Percentiles rank a stretch among this genome's conserved stretches.
phyloP scores from a whole-genome alignment of 2,329 filamentous ascomycete genomes.

The Sporothrix luriei region DNA sequence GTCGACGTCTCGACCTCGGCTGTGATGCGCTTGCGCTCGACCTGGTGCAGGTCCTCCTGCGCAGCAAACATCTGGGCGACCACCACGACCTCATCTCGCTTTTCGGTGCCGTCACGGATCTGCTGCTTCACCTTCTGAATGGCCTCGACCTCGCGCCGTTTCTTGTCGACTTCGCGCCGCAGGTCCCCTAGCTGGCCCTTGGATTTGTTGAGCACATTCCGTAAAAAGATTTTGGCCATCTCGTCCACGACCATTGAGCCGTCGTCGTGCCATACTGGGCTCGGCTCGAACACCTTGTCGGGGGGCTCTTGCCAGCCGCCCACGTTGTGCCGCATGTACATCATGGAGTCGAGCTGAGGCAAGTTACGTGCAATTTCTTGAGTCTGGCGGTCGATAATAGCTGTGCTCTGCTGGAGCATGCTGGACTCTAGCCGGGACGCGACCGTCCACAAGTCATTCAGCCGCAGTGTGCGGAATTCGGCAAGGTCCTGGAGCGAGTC shows the following conservation, averaged over 20 bases:
- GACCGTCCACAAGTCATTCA: conserved; percentile 83
- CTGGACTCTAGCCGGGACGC: conserved; percentile 78
- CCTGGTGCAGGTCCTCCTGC: conserved; percentile 81
- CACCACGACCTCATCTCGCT: conserved; percentile 77
- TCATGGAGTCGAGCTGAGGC: conserved; percentile 89
- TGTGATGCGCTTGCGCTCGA: conserved; percentile 80
- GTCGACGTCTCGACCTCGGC: conserved; percentile 92
- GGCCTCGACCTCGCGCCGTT: conserved; percentile 79
- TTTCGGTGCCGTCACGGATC: conserved; percentile 79
- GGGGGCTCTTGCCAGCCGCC: conserved; percentile 78
- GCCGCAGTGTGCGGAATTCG: conserved; percentile 79
- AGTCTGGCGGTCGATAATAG: conserved; percentile 70
- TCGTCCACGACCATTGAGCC: conserved; percentile 85
- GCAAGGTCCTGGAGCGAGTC: conserved; percentile 92
- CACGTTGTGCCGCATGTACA: conserved; percentile 95
- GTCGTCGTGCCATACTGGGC: conserved; percentile 96
- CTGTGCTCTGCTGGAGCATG: conserved; percentile 73
- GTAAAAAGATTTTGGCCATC: conserved; percentile 81
- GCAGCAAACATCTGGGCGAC: conserved; percentile 80
- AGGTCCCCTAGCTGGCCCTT: conserved; percentile 81
- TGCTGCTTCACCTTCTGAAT: conserved; percentile 72
- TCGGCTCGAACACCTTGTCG: conserved; percentile 87
- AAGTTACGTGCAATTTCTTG: conserved; percentile 85
- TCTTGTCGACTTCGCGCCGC: conserved; percentile 80
- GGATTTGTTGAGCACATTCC: conserved; percentile 88